Percentiles rank a stretch among this genome's conserved stretches.
phyloP scores from a whole-genome alignment of 2,329 filamentous ascomycete genomes.

The Fusarium neocosmosporiellum region DNA sequence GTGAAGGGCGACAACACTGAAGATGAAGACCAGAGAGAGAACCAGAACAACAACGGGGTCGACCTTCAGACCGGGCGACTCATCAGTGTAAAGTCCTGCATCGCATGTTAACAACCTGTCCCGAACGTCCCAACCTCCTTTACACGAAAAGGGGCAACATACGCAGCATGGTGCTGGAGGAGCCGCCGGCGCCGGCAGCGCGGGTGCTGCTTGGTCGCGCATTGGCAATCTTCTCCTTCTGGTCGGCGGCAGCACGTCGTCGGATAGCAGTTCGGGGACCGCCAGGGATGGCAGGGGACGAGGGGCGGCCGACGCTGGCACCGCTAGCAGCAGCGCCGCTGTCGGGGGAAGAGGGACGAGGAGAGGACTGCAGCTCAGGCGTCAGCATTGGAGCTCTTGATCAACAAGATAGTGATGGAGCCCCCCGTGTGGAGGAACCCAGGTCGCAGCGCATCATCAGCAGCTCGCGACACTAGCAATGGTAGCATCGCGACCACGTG shows the following conservation, averaged over 20 bases:
- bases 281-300: constrained; percentile 89
- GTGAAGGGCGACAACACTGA: constrained; percentile 96
- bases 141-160: constrained; percentile 54
- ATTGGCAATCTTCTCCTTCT: constrained; percentile 98
- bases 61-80: constrained; percentile 96
- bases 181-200: constrained; percentile 92
- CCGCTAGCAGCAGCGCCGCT: constrained; percentile 71
- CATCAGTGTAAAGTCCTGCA: constrained; percentile 93
- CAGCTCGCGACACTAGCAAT: constrained; percentile 37
- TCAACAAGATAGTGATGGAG: background rate
- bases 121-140: background rate
- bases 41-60: constrained; percentile 98
- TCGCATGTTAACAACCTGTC: constrained; percentile 41
- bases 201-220: constrained; percentile 91
- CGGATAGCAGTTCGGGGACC: constrained; percentile 96
- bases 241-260: constrained; percentile 93
- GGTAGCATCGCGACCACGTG: constrained; percentile 34
- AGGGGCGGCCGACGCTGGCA: constrained; percentile 78
- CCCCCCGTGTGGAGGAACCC: constrained; percentile 4
- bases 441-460: constrained; percentile 17
- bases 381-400: background rate
- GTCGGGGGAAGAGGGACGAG: constrained; percentile 69
- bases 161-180: constrained; percentile 98
- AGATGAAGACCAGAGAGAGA: constrained; percentile 97
- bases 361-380: constrained; percentile 61